Conservation (phyloP, 140 eudicot species). For the Anethum foeniculum region DNA sequence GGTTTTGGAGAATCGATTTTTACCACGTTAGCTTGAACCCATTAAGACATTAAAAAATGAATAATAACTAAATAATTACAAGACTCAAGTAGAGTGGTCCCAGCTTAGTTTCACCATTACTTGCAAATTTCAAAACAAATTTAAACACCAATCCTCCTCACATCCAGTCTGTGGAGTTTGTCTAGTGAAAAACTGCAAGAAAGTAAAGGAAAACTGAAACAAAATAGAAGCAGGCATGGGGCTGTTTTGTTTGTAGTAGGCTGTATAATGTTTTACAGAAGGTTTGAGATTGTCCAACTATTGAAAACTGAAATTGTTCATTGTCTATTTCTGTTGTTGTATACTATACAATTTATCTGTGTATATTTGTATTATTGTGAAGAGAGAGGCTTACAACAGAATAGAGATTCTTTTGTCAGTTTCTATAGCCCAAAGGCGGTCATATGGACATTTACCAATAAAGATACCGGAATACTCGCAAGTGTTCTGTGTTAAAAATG, state of each 20-base stretch:
- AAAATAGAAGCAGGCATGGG: conserved; percentile 25
- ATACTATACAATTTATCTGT: not conserved
- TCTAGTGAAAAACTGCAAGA: conserved; percentile 16
- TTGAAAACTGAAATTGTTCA: conserved; percentile 25
- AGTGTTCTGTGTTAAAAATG: conserved; percentile 1
- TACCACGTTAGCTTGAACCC: not conserved
- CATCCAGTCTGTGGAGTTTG: conserved; percentile 17
- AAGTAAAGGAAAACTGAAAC: conserved; percentile 18
- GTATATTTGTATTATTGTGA: conserved; percentile 11
- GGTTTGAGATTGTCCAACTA: conserved; percentile 30
- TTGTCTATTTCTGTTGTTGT: conserved; percentile 19
- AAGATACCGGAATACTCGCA: conserved; percentile 8
- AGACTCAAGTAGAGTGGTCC: conserved; percentile 1
- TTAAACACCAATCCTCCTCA: conserved; percentile 5
- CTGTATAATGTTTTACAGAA: conserved; percentile 20
- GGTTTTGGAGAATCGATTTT: not conserved
- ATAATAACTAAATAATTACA: not conserved
- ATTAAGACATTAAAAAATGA: too few species aligned
- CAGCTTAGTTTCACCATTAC: not conserved
- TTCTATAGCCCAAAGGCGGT: conserved; percentile 35
- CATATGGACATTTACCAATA: conserved; percentile 26
- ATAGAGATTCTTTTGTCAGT: conserved; percentile 43
- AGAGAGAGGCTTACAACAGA: conserved; percentile 30
- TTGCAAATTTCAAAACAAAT: not conserved
- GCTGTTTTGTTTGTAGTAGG: conserved; percentile 21